These are phyloP conservation scores for Arthrobotrys megalospora DNA, from an alignment of 2,329 filamentous ascomycete species.

Conservation along the genomic window DNA sequence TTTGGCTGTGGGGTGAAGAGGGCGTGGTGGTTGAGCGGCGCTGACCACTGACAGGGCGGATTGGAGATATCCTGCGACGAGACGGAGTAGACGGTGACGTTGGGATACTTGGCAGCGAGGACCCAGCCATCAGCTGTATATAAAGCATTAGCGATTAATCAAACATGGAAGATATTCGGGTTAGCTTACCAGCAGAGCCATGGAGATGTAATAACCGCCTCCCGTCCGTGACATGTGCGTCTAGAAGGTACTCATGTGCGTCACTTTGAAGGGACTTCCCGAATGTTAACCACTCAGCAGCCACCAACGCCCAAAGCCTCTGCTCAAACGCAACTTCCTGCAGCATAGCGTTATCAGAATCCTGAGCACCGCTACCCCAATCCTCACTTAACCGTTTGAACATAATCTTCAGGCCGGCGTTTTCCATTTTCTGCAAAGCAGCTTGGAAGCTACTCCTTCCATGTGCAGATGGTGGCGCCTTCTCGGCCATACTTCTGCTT, in stretches of 20 bases:
- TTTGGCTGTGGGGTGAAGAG: constrained; percentile 55
- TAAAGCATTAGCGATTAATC: constrained; percentile 33
- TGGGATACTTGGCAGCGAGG: constrained; percentile 62
- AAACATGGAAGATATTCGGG: neutral
- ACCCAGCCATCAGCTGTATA: constrained; percentile 61
- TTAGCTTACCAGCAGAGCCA: constrained; percentile 52
- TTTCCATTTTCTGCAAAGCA: constrained; percentile 59
- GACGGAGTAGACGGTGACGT: constrained; percentile 59
- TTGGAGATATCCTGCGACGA: constrained; percentile 57
- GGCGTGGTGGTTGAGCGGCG: constrained; percentile 60
- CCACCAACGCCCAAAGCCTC: constrained; percentile 59
- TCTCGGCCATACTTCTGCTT: constrained; percentile 35
- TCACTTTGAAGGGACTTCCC: constrained; percentile 61
- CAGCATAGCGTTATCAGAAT: constrained; percentile 43
- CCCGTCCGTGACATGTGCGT: constrained; percentile 48
- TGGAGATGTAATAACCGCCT: constrained; percentile 59
- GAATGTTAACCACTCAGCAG: constrained; percentile 60
- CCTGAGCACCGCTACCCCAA: constrained; percentile 52
- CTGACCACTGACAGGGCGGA: constrained; percentile 59
- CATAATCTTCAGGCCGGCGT: constrained; percentile 61
- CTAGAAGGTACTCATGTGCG: constrained; percentile 58
- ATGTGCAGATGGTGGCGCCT: constrained; percentile 21
- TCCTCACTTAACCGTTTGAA: constrained; percentile 61
- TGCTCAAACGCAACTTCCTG: constrained; percentile 61
- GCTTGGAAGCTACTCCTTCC: constrained; percentile 53